Evolutionary conservation across 148 eudicot species (phyloP).

Genomic region (Spergularia marina): DNA sequence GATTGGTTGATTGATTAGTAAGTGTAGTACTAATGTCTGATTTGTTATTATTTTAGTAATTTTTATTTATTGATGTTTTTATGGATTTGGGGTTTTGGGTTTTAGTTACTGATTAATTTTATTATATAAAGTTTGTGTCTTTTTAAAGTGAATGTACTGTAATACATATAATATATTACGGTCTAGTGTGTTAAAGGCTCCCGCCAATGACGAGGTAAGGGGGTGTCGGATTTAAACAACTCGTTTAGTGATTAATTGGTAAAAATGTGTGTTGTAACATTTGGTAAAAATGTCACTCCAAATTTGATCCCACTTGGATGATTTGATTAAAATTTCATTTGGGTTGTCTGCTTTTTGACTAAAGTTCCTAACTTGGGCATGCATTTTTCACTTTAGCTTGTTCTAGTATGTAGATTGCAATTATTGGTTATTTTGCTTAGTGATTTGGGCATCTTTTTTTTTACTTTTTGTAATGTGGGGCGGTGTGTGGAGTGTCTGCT

Average conservation of each 20-base stretch:
- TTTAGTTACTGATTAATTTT: not conserved
- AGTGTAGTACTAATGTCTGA: not conserved
- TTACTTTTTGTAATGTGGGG: not conserved
- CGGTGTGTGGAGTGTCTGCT: slow-evolving; percentile 15
- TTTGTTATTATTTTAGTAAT: not conserved
- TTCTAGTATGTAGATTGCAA: not conserved
- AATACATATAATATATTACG: too few species aligned
- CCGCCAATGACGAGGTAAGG: too few species aligned
- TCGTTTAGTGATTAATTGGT: too few species aligned
- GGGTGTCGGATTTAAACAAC: too few species aligned
- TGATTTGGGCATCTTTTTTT: not conserved
- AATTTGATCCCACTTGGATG: not conserved
- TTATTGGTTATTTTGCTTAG: slow-evolving; percentile 6
- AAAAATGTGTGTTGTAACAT: too few species aligned
- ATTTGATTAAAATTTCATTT: not conserved
- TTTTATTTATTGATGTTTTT: not conserved
- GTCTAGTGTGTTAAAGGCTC: too few species aligned
- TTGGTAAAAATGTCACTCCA: too few species aligned
- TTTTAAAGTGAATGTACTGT: not conserved
- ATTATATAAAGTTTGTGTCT: not conserved
- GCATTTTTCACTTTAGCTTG: not conserved
- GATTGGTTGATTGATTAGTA: not conserved
- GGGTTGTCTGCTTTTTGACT: not conserved
- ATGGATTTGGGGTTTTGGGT: too few species aligned
- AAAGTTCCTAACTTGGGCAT: slow-evolving; percentile 13